Evolutionary conservation across 1,284 basidiomycete species (phyloP).

Genomic region (Malassezia vespertilionis): DNA sequence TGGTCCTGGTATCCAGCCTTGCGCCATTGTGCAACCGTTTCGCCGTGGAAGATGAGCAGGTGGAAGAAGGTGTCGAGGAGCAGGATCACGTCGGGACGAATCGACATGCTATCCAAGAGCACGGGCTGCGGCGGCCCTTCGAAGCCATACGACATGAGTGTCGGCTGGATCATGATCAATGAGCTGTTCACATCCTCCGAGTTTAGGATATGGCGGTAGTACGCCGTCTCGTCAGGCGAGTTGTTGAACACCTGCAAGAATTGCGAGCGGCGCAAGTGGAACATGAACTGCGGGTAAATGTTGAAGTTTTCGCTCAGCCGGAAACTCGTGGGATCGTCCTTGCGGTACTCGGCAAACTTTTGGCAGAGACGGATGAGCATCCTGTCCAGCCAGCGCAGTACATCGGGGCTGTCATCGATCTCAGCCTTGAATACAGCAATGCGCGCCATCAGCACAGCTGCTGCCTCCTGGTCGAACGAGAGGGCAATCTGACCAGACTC

Average conservation of each 20-base stretch:
- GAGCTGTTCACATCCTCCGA: slow-evolving; percentile 99
- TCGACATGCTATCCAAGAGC: slow-evolving; percentile 89
- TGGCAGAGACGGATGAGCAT: slow-evolving; percentile 98
- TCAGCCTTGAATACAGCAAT: slow-evolving; percentile 99
- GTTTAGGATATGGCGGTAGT: slow-evolving; percentile 94
- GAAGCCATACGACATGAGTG: slow-evolving; percentile 95
- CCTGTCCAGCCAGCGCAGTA: slow-evolving; percentile 89
- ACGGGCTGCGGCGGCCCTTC: slow-evolving; percentile 83
- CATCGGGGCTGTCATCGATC: slow-evolving; percentile 95
- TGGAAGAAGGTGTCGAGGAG: slow-evolving; percentile 99
- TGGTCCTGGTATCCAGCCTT: slow-evolving; percentile 99
- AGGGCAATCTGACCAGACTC: slow-evolving; percentile 84
- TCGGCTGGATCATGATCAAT: slow-evolving; percentile 98
- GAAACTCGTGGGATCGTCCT: slow-evolving; percentile 93
- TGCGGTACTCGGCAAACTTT: slow-evolving; percentile 97
- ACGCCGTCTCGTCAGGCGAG: slow-evolving; percentile 97
- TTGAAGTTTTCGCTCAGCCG: slow-evolving; percentile 87
- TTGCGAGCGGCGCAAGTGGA: slow-evolving; percentile 91
- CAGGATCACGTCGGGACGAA: slow-evolving; percentile 90
- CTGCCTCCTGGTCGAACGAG: slow-evolving; percentile 95
- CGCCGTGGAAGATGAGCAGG: slow-evolving; percentile 98
- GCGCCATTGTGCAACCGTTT: slow-evolving; percentile 92
- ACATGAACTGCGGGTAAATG: slow-evolving; percentile 99
- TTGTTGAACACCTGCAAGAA: slow-evolving; percentile 99
- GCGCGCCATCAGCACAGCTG: slow-evolving; percentile 94